Evolutionary conservation across 306 rosid genomes (phyloP), one percentile per base, ranked within the genome.

Genomic region (Rosa rugosa): DNA sequence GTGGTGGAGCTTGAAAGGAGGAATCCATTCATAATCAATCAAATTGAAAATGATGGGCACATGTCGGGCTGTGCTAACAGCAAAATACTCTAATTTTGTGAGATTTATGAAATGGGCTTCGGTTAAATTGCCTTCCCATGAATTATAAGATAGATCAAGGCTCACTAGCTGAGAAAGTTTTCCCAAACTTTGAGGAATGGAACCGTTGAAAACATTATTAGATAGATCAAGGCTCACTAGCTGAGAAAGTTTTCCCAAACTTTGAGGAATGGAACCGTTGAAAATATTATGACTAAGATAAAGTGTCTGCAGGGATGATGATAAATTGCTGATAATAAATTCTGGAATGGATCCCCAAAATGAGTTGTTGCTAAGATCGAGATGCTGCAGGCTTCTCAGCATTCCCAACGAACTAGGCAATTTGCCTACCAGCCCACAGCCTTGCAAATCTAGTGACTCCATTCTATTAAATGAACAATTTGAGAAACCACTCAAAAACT

Each of bases 231-330:
- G 66, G 0, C 4, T 0, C 9, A 40, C 83, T 0, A 83, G 73
- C 7, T 57, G 3, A 3, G 80, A 74, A 42, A 83, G 83, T 45
- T 79, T 66, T 7, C 86, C 86, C 14, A 83, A 11, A 78, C 80
- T 75, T 69, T 59, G 6, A 7, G 85, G 27, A 27, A 27, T 27
- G 27, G 27, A 27, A 5, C 83, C 83, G 4, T 74, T 73, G 82
- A 83, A 73, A 18, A 4, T 5, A 64, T 73, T 83, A 12, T 0
- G 2, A 18, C 68, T 56, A 11, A 83, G 46, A 54, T 40, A 6
- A 0, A 57, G 65, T 78, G 75, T 6, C 85, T 69, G 47, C 5
- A 6, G 27, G 1, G 27, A 27, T 27, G 27, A 27, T 27, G 27
- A 27, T 27, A 27, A 27, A 27, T 27, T 27, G 27, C 27, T 27